Conservation (phyloP, 1,139 yeast genomes). For the Candida labiduridarum region DNA sequence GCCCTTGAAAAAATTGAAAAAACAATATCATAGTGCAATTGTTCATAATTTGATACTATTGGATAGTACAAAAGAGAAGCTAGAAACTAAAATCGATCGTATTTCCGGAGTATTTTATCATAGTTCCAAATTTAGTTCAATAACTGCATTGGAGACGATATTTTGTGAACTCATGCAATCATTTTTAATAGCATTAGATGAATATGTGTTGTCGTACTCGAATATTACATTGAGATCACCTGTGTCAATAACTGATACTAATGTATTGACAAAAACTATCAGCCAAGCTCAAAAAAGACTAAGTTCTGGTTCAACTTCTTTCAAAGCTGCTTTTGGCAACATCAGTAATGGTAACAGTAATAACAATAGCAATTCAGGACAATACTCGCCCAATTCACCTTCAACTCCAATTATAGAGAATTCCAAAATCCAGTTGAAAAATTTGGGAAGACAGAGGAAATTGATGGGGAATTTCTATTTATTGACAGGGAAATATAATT, state of each 20-base stretch:
- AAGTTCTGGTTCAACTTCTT: conserved; percentile 41
- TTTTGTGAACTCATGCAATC: conserved; percentile 72
- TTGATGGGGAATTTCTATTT: conserved; percentile 75
- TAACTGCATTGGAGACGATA: conserved; percentile 62
- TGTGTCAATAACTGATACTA: conserved; percentile 58
- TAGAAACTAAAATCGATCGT: conserved; percentile 16
- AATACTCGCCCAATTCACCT: conserved; percentile 10
- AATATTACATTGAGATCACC: conserved; percentile 78
- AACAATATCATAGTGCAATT: conserved; percentile 57
- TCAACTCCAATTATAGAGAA: conserved; percentile 17
- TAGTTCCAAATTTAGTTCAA: conserved; percentile 22
- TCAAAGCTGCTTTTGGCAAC: conserved; percentile 33
- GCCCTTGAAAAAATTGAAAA: conserved; percentile 19
- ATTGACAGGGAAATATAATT: conserved; percentile 74
- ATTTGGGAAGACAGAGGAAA: conserved; percentile 72
- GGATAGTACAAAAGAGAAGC: conserved; percentile 44
- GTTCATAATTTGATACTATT: conserved; percentile 65
- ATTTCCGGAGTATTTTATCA: conserved; percentile 24
- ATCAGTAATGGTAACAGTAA: not conserved
- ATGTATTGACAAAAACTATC: conserved; percentile 52
- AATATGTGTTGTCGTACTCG: conserved; percentile 67
- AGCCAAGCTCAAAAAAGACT: conserved; percentile 51
- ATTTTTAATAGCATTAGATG: conserved; percentile 64
- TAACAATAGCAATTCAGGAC: too few species aligned
- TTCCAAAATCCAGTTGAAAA: conserved; percentile 36